Evolutionary conservation across 495 filamentous ascomycete genomes (phyloP), one percentile per base, ranked within the genome.

Genomic region (Stereocaulon alpinum): DNA sequence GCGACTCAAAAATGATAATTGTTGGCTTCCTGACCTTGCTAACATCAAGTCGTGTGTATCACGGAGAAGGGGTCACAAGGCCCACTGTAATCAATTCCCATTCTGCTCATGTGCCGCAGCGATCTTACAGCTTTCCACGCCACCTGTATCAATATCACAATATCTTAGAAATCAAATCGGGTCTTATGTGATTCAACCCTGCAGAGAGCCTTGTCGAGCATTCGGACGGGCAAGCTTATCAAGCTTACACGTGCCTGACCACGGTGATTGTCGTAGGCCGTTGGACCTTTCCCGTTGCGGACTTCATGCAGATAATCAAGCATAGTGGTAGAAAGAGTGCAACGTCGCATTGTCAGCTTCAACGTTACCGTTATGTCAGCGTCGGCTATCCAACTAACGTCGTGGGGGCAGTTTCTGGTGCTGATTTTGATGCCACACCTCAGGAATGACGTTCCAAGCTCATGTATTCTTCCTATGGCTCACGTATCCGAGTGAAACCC

Each of bases 261-360:
- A 27, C 30, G 54, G 54, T 45, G 27, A 37, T 37, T 29, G 40
- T 48, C 54, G 29, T 29, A 29, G 29, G 54, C 54, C 22, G 54
- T 34, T 24, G 40, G 54, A 17, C 54, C 40, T 56, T 24, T 44
- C 54, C 54, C 40, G 54, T 18, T 40, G 43, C n/a, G 18, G 30
- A 57, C 32, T 47, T 40, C 2, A 17, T 18, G n/a, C 55, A 57
- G 55, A 57, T 48, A 10, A 2, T 20, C 9, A 6, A 15, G 37
- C 17, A 11, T 30, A 9, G 24, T 57, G 30, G 17, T 47, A 30
- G 10, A 18, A 30, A 40, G 6, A 43, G 2, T 14, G 56, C 32
- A 48, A 48, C 20, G 56, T 15, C 32, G 34, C 6, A 49, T 55
- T 17, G 9, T 27, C 18, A 37, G 15, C 18, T 45, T 24, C 20